Evolutionary conservation across 2,329 filamentous ascomycete genomes (phyloP), one percentile per base, ranked within the genome.

Genomic region (Monilinia laxa): DNA sequence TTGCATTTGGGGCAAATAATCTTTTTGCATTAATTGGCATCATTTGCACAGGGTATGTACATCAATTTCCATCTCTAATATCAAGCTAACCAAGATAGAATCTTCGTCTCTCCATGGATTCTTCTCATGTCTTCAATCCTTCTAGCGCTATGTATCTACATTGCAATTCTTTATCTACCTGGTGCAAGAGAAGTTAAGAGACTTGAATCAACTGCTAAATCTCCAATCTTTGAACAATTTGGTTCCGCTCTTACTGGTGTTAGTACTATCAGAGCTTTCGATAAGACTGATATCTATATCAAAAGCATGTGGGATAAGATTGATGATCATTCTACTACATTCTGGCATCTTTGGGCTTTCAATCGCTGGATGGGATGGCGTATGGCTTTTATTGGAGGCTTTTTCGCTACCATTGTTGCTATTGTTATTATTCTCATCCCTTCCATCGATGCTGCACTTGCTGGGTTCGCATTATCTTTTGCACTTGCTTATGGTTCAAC

Each of bases 151-250:
- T 88, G 84, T 69, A 74, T 85, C n/a, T 77, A 84, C 68, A 84
- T 87, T 65, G 88, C 87, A 1, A 73, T 81, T 3, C 80, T 80
- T 47, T 95, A 91, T 73, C 81, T 95, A 7, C 79, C 83, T n/a
- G 90, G 85, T 1, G 90, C 90, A 0, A 83, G 91, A 51, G 90
- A 92, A 42, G 83, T 90, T 68, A 94, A 93, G 78, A 83, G 91
- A 6, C 83, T 94, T 1, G 91, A 94, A 76, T 91, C 88, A 70
- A 91, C 84, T 3, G 85, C 87, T 65, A 93, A 92, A 77, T 91
- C 88, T 0, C 91, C 91, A 0, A 87, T 94, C 0, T 93, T 92
- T 72, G 91, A 94, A 75, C 87, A 91, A 69, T 93, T 94, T 72
- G 88, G 88, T 14, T 87, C 89, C 1, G 86, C 89, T 0, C 82